phyloP scores from a whole-genome alignment of 1,139 yeast species.

The Scheffersomyces quercinus region DNA sequence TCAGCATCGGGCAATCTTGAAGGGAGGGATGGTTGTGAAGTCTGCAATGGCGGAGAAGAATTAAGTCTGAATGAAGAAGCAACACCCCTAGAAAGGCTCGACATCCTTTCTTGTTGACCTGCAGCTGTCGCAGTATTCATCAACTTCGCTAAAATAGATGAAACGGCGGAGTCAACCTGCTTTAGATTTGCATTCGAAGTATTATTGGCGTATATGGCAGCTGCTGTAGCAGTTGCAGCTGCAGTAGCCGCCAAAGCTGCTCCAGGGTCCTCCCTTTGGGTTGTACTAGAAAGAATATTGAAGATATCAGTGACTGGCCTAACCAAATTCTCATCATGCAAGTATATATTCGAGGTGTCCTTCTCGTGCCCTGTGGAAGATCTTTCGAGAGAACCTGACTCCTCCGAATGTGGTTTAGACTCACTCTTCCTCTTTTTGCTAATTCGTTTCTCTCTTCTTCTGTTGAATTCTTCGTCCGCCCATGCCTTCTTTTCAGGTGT shows the following conservation, averaged over 20 bases:
- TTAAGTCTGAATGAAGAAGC: constrained; percentile 4
- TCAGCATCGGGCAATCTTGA: constrained; percentile 19
- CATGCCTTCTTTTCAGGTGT: constrained; percentile 61
- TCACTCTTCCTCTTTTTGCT: constrained; percentile 24
- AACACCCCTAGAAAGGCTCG: constrained; percentile 33
- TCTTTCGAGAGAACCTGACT: not conserved
- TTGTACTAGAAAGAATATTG: constrained; percentile 36
- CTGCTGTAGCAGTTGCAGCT: constrained; percentile 37
- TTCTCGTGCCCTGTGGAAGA: constrained; percentile 4
- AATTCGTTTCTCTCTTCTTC: constrained; percentile 61
- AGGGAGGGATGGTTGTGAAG: constrained; percentile 12
- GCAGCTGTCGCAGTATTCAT: constrained; percentile 26
- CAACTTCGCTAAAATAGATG: constrained; percentile 28
- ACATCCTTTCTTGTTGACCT: constrained; percentile 30
- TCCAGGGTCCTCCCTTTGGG: constrained; percentile 35
- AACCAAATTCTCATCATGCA: constrained; percentile 22
- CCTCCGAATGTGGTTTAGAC: constrained; percentile 1
- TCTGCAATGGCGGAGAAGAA: not conserved
- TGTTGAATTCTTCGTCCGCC: constrained; percentile 73
- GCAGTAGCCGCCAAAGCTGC: constrained; percentile 44
- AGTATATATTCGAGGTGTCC: constrained; percentile 4
- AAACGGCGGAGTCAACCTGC: constrained; percentile 22
- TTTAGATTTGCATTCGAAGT: constrained; percentile 13
- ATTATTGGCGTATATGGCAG: constrained; percentile 30
- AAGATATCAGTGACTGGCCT: constrained; percentile 37